Base-by-base conservation (phyloP, 441 rosid species). In the Aleurites moluccanus region DNA sequence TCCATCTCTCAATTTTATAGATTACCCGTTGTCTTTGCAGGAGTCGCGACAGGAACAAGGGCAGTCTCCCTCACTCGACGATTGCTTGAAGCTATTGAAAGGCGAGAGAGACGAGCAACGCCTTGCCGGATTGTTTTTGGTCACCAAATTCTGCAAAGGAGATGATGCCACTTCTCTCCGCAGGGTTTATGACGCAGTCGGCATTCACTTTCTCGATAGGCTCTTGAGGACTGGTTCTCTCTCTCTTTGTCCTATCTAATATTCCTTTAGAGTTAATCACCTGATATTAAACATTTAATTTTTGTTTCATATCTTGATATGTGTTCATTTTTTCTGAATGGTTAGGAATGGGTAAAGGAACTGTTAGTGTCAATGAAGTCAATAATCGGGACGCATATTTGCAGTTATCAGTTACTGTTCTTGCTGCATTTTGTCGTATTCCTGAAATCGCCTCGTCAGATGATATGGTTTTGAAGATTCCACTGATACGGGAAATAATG, bases 91-190 rank as follows among this genome's bases (percentile, higher is more conserved):
- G 88, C 85, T 93, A 10, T 66, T 93, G 64, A 89, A 79, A 78
- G 98, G 97, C 65, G 92, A 91, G 78, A 85, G 96, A 68, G 99
- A 96, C 80, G 98, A 96, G 89, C 97, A 92, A 63, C 90, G 88
- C 38, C 91, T 96, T n/a, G 97, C 98, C 11, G 99, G 96, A 65
- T 77, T 96, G n/a, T 91, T 93, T 38, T 80, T 96, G 45, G 91
- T 93, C 60, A 93, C 99, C 62, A 96, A 90, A 67, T 86, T 91
- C 70, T 88, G 91, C 77, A 83, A 86, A 57, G 82, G 80, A 76
- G 91, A 91, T 66, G 97, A 93, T 73, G 66, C 83, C 10, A 76
- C 27, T 73, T 86, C 96, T 18, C 88, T 96, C 35, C 87, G 81
- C 38, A 81, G 73, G 60, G 84, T 89, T 20, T 90, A 92, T 77